These are phyloP conservation scores for Paspalum notatum DNA, from an alignment of 176 grass and related monocot species.

Conservation along the genomic window DNA sequence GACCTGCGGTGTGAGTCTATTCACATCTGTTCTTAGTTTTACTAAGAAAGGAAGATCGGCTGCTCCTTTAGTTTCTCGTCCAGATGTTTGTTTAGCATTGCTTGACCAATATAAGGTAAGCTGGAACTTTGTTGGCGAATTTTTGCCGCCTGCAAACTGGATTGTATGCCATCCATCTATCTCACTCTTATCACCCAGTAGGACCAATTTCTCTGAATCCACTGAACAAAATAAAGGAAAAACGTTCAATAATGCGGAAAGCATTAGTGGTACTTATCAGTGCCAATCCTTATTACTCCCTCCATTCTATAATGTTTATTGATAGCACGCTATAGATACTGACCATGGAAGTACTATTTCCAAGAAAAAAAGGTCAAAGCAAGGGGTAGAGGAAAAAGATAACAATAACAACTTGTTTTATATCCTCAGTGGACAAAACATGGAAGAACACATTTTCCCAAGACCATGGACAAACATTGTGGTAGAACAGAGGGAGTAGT, in stretches of 20 bases:
- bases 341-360: no score
- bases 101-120: slow-evolving; percentile 73
- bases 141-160: slow-evolving; percentile 90
- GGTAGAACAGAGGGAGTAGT: no score
- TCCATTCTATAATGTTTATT: no score
- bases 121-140: slow-evolving; percentile 78
- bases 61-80: slow-evolving; percentile 11
- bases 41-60: slow-evolving; percentile 47
- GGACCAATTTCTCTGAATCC: slow-evolving; percentile 59
- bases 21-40: slow-evolving; percentile 82
- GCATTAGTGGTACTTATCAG: not conserved
- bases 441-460: no score
- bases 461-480: no score
- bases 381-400: no score
- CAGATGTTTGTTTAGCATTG: slow-evolving; percentile 16
- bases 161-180: slow-evolving; percentile 81
- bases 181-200: slow-evolving; percentile 56
- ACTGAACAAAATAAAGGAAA: slow-evolving; percentile 48
- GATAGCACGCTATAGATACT: no score
- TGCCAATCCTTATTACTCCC: not conserved
- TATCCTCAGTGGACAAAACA: no score
- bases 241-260: slow-evolving; percentile 24
- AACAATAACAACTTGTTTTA: no score
- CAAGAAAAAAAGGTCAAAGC: no score
- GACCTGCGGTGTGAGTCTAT: slow-evolving; percentile 62